Base-by-base conservation (phyloP, 163 green algal species). In the Chloromonas sp. region DNA sequence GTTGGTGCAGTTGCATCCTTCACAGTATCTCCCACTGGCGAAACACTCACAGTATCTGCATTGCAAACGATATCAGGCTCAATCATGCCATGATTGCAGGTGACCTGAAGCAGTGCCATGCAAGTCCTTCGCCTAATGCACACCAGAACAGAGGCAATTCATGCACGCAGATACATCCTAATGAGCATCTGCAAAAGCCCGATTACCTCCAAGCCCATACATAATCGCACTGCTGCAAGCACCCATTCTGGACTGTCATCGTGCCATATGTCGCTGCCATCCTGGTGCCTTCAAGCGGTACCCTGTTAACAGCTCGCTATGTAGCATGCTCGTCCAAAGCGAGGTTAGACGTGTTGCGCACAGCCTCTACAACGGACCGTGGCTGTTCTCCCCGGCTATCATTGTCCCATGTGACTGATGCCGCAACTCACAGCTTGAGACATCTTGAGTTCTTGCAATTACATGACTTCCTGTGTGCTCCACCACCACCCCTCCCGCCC, bases 1-100 rank as follows among this genome's bases (percentile, higher is more conserved):
- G 88, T 96, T 95, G n/a, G 94, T 60, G 91, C 97, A 99, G 91
- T 98, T 98, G 95, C 97, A 99, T 81, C 87, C 79, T 81, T 98
- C 94, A 89, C 97, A 99, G 89, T 99, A 98, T 5, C 92, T 90
- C 0, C 96, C 97, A 58, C 91, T 95, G 0, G 97, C 96, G 89
- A 99, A 99, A 92, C 97, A 99, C 89, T 99, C 97, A 88, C 97
- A 99, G 89, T 99, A 99, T 58, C 92, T 95, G 89, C 74, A 83
- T 36, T 36, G 36, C 36, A 36, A 36, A 36, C 36, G 36, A 36
- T 36, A 14, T 2, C 60, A 76, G 1, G 11, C 76, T 1, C 82
- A 87, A 81, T 83, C 76, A 60, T 74, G 83, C 84, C 79, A 87
- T 76, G 8, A n/a, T 76, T 8, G 13, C 8, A 84, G 61, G 61